Base-by-base conservation (phyloP, 495 filamentous ascomycete species). In the Trichoderma orchidacearum region DNA sequence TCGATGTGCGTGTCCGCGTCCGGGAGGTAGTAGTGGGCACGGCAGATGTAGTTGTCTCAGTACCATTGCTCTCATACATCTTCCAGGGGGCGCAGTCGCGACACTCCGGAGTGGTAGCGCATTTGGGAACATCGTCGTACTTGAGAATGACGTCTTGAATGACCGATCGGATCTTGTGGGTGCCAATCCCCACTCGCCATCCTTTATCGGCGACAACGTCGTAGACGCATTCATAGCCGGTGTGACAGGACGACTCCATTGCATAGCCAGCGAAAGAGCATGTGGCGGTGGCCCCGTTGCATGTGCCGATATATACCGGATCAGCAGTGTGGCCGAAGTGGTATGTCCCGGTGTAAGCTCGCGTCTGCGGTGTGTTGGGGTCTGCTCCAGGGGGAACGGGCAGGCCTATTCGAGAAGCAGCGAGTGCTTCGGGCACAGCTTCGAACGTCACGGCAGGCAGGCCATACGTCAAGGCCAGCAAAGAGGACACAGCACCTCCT, bases 301-400 rank as follows among this genome's bases (percentile, higher is more conserved):
- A 98, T 9, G 85, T 86, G 29, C 93, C 93, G 78, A 96, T 90
- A 65, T 84, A 98, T 5, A 98, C 80, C 0, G 93, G 93, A 70
- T 98, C 93, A 7, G 94, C 93, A 5, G 89, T 97, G 65, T 97
- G 89, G 6, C 93, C 93, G 64, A 96, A 89, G 70, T 98, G 94
- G 62, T 82, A 95, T n/a, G 85, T 75, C 2, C 89, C 92, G 2
- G 87, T 94, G 61, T 78, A 79, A 53, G 77, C 71, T 12, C 89
- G 77, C 3, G 75, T 75, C 59, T 93, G 86, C 8, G 87, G 87
- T 27, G 81, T 70, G 30, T 79, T 74, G 34, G 87, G 75, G 61
- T 86, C 78, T 55, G 84, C 70, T 21, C 84, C 87, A 3, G 94
- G 93, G 7, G 94, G 94, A 1, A 82, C 79, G 0, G 92, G 92